A percentile compares a stretch with the other conserved stretches of the same genome.
These are phyloP conservation scores for Cryptococcus sp. DNA, from an alignment of 1,284 basidiomycete species.

Conservation along the genomic window DNA sequence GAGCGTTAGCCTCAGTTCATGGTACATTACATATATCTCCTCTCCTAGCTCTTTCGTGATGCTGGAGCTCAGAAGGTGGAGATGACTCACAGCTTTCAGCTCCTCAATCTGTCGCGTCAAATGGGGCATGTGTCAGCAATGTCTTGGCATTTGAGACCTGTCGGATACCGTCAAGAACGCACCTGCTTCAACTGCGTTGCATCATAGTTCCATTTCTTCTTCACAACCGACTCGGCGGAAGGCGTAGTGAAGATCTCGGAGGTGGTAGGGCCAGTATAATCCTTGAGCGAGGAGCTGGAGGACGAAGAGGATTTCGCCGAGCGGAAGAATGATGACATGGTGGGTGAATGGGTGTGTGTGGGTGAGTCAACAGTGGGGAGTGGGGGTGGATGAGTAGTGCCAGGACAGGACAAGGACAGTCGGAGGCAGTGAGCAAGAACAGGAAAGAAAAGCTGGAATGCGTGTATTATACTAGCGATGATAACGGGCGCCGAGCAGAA, in stretches of 20 bases:
- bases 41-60: background rate
- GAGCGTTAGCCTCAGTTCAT: background rate
- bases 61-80: background rate
- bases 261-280: slow-evolving; percentile 12
- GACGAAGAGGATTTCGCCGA: slow-evolving; percentile 31
- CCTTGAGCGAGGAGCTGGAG: slow-evolving; percentile 22
- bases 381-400: background rate
- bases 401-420: background rate
- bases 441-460: background rate
- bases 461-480: too few relatives aligned
- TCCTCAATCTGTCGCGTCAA: slow-evolving; percentile 57
- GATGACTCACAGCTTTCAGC: slow-evolving; percentile 61
- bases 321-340: slow-evolving; percentile 27
- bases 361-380: background rate
- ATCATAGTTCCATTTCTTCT: slow-evolving; percentile 64
- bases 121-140: slow-evolving; percentile 8
- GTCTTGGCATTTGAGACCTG: too few relatives aligned
- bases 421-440: background rate
- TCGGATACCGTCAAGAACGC: slow-evolving; percentile 2
- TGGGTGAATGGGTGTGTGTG: slow-evolving; percentile 1
- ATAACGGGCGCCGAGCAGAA: too few relatives aligned
- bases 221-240: slow-evolving; percentile 55
- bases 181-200: slow-evolving; percentile 61
- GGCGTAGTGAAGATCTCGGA: slow-evolving; percentile 57
- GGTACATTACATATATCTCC: too few relatives aligned